These are phyloP conservation scores for Pogostemon cablin DNA, from an alignment of 257 asterid species.

Conservation along the genomic window DNA sequence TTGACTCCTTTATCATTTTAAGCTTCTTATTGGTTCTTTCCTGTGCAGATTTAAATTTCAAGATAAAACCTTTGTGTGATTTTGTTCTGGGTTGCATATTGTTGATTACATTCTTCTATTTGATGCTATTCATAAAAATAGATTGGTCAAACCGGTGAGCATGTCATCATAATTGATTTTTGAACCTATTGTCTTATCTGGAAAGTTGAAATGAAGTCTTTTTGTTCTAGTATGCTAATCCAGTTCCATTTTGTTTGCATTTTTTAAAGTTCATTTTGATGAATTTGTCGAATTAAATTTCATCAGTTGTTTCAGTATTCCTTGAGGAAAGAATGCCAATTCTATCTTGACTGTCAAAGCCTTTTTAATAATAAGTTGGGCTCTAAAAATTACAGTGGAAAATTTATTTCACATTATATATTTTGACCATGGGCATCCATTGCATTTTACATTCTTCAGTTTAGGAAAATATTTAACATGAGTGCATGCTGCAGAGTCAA, in stretches of 20 bases:
- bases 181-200: not conserved
- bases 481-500: not conserved
- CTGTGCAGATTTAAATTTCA: not conserved
- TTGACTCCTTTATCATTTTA: slow-evolving; percentile 14
- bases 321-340: not conserved
- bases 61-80: not conserved
- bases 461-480: not conserved
- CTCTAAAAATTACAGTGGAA: not conserved
- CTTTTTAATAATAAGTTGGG: not conserved
- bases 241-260: not conserved
- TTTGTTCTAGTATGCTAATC: not conserved
- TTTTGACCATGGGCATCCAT: not conserved
- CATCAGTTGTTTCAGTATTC: slow-evolving; percentile 7
- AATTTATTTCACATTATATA: not conserved
- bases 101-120: slow-evolving; percentile 11
- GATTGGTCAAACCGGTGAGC: not conserved
- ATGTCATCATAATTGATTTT: not conserved
- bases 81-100: slow-evolving; percentile 3
- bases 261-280: not conserved
- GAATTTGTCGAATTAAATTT: not conserved
- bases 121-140: not conserved
- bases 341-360: not conserved
- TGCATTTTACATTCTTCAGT: not conserved
- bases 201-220: not conserved
- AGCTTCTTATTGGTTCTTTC: slow-evolving; percentile 15